Conservation (phyloP, 805 yeast species). For the Hanseniaspora hatyaiensis region DNA sequence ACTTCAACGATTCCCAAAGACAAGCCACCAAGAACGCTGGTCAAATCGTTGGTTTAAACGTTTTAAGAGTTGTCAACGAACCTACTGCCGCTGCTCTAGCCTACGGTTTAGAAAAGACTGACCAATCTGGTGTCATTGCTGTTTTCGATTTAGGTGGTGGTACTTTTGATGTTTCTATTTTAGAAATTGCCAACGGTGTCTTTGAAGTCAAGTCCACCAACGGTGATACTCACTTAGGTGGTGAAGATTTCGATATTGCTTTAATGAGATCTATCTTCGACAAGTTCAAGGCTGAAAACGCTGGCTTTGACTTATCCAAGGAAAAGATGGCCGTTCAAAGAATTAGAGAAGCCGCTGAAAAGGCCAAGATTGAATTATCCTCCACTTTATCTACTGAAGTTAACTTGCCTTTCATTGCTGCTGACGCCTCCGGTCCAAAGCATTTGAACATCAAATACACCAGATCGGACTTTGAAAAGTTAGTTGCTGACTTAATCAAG, state of each 20-base stretch:
- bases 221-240: constrained; percentile 83
- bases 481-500: constrained; percentile 57
- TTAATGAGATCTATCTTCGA: constrained; percentile 74
- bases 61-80: constrained; percentile 67
- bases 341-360: constrained; percentile 76
- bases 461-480: constrained; percentile 59
- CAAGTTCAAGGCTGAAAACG: constrained; percentile 56
- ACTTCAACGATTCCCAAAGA: constrained; percentile 72
- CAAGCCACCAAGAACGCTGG: constrained; percentile 93
- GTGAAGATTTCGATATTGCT: constrained; percentile 79
- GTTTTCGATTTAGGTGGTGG: constrained; percentile 98
- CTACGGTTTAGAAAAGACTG: constrained; percentile 74
- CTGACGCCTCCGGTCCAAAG: constrained; percentile 63
- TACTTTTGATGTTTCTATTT: constrained; percentile 91
- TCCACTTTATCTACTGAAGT: constrained; percentile 57
- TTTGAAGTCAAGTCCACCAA: constrained; percentile 95
- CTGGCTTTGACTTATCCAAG: constrained; percentile 46
- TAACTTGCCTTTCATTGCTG: constrained; percentile 67
- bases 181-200: constrained; percentile 95
- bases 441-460: constrained; percentile 57
- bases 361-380: constrained; percentile 66
- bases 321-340: constrained; percentile 64
- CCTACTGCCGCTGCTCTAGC: constrained; percentile 91
- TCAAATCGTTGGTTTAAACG: constrained; percentile 87
- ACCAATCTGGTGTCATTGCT: constrained; percentile 69